Conservation (phyloP, 179 eudicot species). For the Silene coronaria region DNA sequence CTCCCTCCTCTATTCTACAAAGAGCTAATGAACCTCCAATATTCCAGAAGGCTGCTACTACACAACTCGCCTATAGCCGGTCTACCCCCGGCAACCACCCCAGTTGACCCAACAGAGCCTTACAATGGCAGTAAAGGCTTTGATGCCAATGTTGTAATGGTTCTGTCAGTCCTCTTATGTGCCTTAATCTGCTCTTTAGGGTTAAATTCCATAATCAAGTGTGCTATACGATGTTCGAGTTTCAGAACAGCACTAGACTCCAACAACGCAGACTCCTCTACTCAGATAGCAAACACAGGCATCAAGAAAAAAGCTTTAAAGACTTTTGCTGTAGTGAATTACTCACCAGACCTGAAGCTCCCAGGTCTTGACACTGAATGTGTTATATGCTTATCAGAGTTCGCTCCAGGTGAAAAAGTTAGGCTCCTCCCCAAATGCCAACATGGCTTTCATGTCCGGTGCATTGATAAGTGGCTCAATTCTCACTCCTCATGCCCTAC, state of each 20-base stretch:
- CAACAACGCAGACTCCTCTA: conserved; percentile 19
- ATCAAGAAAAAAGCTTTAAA: conserved; percentile 73
- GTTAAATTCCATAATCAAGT: conserved; percentile 61
- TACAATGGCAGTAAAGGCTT: conserved; percentile 37
- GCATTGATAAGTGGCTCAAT: conserved; percentile 46
- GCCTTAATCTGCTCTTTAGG: conserved; percentile 83
- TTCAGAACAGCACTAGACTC: conserved; percentile 32
- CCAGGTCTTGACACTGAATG: conserved; percentile 43
- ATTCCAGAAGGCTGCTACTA: conserved; percentile 47
- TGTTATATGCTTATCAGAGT: conserved; percentile 44
- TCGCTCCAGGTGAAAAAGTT: conserved; percentile 30
- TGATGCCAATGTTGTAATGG: conserved; percentile 82
- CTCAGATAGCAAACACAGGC: conserved; percentile 56
- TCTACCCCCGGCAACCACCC: conserved; percentile 27
- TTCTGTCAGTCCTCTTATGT: conserved; percentile 79
- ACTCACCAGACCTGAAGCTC: conserved; percentile 40
- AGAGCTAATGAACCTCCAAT: conserved; percentile 35
- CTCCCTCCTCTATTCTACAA: conserved; percentile 35
- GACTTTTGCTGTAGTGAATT: conserved; percentile 56
- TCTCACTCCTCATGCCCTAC: conserved; percentile 50
- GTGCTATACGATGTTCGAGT: conserved; percentile 66
- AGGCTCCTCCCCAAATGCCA: conserved; percentile 43
- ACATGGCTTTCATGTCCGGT: conserved; percentile 40
- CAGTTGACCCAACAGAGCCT: conserved; percentile 33
- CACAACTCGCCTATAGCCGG: conserved; percentile 26